Conservation (phyloP, 768 basidiomycete genomes). For the Phylloporus scabripes region DNA sequence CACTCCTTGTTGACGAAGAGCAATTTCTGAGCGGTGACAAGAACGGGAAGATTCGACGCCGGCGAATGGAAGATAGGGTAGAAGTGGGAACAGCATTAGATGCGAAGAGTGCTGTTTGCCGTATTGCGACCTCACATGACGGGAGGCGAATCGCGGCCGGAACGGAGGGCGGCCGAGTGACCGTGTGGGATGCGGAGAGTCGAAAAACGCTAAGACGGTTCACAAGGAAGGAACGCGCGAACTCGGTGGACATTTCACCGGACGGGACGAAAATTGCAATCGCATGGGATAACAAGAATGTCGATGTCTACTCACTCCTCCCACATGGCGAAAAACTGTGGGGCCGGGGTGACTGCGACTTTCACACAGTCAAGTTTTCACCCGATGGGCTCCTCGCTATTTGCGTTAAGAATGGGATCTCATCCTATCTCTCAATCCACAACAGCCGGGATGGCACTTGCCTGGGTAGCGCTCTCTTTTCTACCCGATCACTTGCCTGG, state of each 20-base stretch:
- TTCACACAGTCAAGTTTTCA: neutral
- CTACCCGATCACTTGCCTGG: neutral
- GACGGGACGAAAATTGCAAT: neutral
- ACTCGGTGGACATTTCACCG: neutral
- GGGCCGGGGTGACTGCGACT: neutral
- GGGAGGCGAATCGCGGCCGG: neutral
- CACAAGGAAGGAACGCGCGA: neutral
- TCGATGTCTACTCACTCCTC: neutral
- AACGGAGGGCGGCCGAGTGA: neutral
- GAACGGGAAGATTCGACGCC: neutral
- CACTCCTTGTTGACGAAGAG: neutral
- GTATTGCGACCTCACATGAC: neutral
- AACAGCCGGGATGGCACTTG: neutral
- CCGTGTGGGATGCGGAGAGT: neutral
- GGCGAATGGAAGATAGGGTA: neutral
- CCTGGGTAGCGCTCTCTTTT: neutral
- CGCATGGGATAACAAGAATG: neutral
- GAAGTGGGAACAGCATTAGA: neutral
- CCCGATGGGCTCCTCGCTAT: neutral
- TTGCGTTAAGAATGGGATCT: neutral
- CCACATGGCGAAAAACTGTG: neutral
- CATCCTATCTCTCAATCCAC: neutral
- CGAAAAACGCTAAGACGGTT: neutral
- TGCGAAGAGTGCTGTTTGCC: neutral
- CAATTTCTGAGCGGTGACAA: neutral